Base-by-base conservation (phyloP, 2,329 filamentous ascomycete genomes). In the Beauveria medogensis region DNA sequence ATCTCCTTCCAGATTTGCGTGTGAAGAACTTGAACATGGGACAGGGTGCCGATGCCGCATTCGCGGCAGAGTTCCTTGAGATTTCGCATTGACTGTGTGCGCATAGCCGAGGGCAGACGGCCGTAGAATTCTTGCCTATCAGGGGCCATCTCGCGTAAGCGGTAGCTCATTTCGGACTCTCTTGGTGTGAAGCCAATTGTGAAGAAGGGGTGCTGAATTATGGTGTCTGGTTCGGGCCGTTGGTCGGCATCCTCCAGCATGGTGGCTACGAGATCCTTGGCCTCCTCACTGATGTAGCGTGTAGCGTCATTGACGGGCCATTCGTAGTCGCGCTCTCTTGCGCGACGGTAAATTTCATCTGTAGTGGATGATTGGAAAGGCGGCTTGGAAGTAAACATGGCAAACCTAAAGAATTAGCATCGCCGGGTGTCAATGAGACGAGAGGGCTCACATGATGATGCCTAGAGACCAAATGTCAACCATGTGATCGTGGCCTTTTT, bases 381-480 rank as follows among this genome's bases (percentile, higher is more conserved):
- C 1, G 94, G 93, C 69, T 93, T 95, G 22, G 94, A 96, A 8
- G 94, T 94, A 52, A 97, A 88, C 85, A 99, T 93, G 54, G 94
- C 95, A 75, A 96, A 97, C 73, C 89, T 91, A 66, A 10, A 2
- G 10, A 58, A 20, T 58, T 50, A 64, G 59, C 57, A 52, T 30
- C 28, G 37, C 30, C 40, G 5, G 26, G 10, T 12, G 30, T 43
- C 5, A 43, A 41, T 18, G 52, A 3, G 8, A 60, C 10, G 28
- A 30, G 10, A 48, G n/a, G 30, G 69, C 86, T 78, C 78, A 92
- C 87, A 95, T 92, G 72, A 99, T 99, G 66, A 99, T 94, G 22
- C 95, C 94, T 70, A 99, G 81, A 50, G 93, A 96, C 95, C 95
- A 99, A 60, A 99, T 90, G 72, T 99, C 94, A 3, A 99, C 94